Percentiles rank a stretch among this genome's conserved stretches.
These are phyloP conservation scores for Curvularia eragrostidis DNA, from an alignment of 2,329 filamentous ascomycete genomes.

Conservation along the genomic window DNA sequence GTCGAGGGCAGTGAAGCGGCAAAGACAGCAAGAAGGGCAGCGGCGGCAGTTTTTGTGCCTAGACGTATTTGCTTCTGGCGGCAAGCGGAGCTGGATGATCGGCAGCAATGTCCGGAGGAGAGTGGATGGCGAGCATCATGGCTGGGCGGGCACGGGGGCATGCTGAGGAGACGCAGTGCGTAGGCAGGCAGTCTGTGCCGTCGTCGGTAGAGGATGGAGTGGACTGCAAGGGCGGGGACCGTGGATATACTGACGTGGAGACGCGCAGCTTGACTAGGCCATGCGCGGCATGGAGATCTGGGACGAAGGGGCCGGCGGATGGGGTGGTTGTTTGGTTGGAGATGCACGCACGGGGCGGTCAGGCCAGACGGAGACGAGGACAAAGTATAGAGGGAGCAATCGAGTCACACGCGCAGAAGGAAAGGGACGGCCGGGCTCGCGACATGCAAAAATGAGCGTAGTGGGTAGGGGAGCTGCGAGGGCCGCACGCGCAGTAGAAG, in stretches of 20 bases:
- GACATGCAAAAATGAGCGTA: conserved; percentile 47
- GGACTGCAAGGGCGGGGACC: conserved; percentile 17
- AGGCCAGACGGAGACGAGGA: conserved; percentile 18
- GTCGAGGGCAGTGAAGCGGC: conserved; percentile 40
- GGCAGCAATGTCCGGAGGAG: conserved; percentile 18
- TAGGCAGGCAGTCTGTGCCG: conserved; percentile 16
- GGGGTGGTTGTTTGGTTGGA: conserved; percentile 11
- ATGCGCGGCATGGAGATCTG: conserved; percentile 34
- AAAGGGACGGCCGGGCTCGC: conserved; percentile 34
- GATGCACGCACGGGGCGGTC: too few relatives aligned
- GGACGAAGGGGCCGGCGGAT: conserved; percentile 1
- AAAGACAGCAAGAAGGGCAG: conserved; percentile 36
- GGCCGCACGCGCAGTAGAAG: conserved; percentile 27
- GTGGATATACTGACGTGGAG: conserved; percentile 25
- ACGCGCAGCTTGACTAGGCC: conserved; percentile 43
- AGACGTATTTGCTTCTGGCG: conserved; percentile 33
- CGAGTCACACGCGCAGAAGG: conserved; percentile 25
- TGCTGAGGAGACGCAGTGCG: conserved; percentile 17
- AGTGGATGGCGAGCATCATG: conserved; percentile 17
- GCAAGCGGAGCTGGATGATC: conserved; percentile 16
- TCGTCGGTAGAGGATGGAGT: conserved; percentile 13
- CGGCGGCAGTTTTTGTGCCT: conserved; percentile 23
- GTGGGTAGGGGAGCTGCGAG: conserved; percentile 47
- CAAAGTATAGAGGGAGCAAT: background rate
- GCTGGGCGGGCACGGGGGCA: conserved; percentile 27